phyloP scores from a whole-genome alignment of 2,329 filamentous ascomycete species.

The Penicillium hesseltinei region DNA sequence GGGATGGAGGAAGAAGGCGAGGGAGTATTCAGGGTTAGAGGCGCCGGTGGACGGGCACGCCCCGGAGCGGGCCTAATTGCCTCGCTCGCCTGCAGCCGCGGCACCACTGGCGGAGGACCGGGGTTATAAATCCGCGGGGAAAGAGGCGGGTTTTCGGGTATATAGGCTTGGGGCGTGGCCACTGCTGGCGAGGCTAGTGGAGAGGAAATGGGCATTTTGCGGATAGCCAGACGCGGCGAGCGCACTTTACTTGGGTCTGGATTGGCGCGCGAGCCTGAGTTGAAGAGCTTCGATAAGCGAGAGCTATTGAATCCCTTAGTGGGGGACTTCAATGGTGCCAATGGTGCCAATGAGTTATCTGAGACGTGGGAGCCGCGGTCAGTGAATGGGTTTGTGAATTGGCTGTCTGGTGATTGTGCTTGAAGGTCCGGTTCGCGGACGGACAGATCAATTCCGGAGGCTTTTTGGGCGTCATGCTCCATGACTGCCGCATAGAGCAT shows the following conservation, averaged over 20 bases:
- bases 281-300: slow-evolving; percentile 43
- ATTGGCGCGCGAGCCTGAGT: slow-evolving; percentile 40
- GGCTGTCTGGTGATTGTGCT: slow-evolving; percentile 25
- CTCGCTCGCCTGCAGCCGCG: slow-evolving; percentile 27
- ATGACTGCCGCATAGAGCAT: slow-evolving; percentile 88
- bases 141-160: slow-evolving; percentile 54
- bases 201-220: slow-evolving; percentile 58
- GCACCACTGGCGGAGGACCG: slow-evolving; percentile 55
- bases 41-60: slow-evolving; percentile 29
- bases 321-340: slow-evolving; percentile 21
- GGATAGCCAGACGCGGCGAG: slow-evolving; percentile 44
- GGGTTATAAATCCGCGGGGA: slow-evolving; percentile 58
- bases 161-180: slow-evolving; percentile 43
- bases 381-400: slow-evolving; percentile 29
- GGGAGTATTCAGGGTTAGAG: slow-evolving; percentile 32
- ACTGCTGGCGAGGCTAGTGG: slow-evolving; percentile 51
- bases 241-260: slow-evolving; percentile 44
- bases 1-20: slow-evolving; percentile 30
- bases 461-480: slow-evolving; percentile 69
- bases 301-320: slow-evolving; percentile 32
- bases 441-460: slow-evolving; percentile 23
- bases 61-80: slow-evolving; percentile 12
- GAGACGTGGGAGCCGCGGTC: slow-evolving; percentile 29
- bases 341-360: slow-evolving; percentile 19
- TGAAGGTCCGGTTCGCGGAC: slow-evolving; percentile 19